phyloP scores from a whole-genome alignment of 2,329 filamentous ascomycete genomes.

The Colletotrichum zoysiae region DNA sequence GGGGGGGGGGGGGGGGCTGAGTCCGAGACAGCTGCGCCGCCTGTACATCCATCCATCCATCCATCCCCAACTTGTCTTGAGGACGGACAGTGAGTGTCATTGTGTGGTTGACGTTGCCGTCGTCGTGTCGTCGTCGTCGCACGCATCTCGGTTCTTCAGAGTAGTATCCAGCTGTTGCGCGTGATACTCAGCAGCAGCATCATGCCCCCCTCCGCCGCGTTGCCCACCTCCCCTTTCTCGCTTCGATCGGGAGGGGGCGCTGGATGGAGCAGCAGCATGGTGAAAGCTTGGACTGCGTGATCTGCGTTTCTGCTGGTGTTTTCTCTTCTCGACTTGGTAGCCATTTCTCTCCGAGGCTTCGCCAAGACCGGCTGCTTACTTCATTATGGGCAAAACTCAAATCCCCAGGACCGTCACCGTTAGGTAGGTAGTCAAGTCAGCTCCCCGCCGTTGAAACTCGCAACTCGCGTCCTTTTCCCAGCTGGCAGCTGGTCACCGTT shows the following conservation, averaged over 20 bases:
- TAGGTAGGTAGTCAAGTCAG: slow-evolving; percentile 1
- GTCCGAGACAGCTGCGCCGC: slow-evolving; percentile 19
- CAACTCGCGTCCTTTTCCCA: not conserved
- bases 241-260: not conserved
- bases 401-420: not conserved
- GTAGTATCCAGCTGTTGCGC: not conserved
- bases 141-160: slow-evolving; percentile 6
- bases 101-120: not conserved
- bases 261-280: slow-evolving; percentile 24
- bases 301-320: not conserved
- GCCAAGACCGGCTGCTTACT: slow-evolving; percentile 2
- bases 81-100: not conserved
- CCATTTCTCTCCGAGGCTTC: slow-evolving; percentile 4
- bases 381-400: slow-evolving; percentile 22
- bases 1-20: too few species aligned
- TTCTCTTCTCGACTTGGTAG: slow-evolving; percentile 6
- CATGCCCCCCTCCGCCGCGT: slow-evolving; percentile 1
- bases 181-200: not conserved
- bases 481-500: not conserved
- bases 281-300: slow-evolving; percentile 24
- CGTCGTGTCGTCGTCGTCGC: not conserved
- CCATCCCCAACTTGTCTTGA: not conserved
- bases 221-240: not conserved
- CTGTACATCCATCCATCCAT: not conserved
- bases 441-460: slow-evolving; percentile 4